These are phyloP conservation scores for Calonectria pseudoreteaudii DNA, from an alignment of 2,329 filamentous ascomycete species.

Conservation along the genomic window DNA sequence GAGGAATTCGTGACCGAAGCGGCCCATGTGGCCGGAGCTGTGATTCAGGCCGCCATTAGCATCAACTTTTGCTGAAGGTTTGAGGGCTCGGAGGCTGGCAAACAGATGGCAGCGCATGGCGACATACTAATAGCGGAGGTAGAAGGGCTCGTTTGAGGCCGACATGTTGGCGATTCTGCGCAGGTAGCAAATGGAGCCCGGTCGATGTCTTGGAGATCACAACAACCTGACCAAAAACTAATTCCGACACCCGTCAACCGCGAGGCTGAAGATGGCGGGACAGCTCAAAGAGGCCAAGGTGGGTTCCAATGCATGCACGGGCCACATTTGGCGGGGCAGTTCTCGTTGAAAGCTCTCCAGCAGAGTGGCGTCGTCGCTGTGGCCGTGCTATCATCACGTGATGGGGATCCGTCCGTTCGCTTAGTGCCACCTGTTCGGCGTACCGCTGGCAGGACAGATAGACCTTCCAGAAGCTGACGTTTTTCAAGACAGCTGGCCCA, in stretches of 20 bases:
- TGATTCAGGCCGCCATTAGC: slow-evolving; percentile 28
- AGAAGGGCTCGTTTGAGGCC: slow-evolving; percentile 84
- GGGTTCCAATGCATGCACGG: slow-evolving; percentile 29
- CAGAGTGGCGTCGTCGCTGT: slow-evolving; percentile 18
- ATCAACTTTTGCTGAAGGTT: background rate
- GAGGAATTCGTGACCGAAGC: slow-evolving; percentile 97
- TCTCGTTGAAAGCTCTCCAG: slow-evolving; percentile 18
- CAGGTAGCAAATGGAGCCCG: slow-evolving; percentile 17
- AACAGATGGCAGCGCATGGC: background rate
- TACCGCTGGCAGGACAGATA: slow-evolving; percentile 52
- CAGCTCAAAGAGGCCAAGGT: slow-evolving; percentile 24
- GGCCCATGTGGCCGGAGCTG: slow-evolving; percentile 96
- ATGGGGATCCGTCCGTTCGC: slow-evolving; percentile 35
- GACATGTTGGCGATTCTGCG: slow-evolving; percentile 63
- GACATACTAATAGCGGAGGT: slow-evolving; percentile 95
- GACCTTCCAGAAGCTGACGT: slow-evolving; percentile 51
- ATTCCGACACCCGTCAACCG: slow-evolving; percentile 15
- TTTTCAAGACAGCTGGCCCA: slow-evolving; percentile 43
- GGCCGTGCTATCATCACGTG: slow-evolving; percentile 47
- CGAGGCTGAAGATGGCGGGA: slow-evolving; percentile 44
- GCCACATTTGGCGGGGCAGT: slow-evolving; percentile 38
- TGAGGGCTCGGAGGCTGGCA: background rate
- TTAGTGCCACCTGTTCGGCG: slow-evolving; percentile 57
- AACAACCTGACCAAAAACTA: slow-evolving; percentile 19
- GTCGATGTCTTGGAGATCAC: slow-evolving; percentile 5